A percentile compares a stretch with the other conserved stretches of the same genome.
Conservation (phyloP, 2,329 filamentous ascomycete species). For the Curvularia spicifera region DNA sequence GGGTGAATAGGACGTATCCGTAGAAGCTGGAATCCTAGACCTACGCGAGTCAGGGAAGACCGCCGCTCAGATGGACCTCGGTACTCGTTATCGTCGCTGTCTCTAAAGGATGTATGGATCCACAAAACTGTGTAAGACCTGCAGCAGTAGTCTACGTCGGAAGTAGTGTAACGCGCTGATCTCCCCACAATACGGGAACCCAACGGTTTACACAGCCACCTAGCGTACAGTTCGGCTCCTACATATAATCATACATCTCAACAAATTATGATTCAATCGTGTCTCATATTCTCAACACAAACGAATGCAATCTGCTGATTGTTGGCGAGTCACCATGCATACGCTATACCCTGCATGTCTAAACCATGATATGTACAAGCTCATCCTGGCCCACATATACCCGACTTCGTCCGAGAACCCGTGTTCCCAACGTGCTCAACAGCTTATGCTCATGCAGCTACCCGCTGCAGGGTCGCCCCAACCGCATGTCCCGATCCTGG, state of each 20-base stretch:
- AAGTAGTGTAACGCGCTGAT: neutral
- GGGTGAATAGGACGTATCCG: conserved; percentile 2
- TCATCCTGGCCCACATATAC: neutral
- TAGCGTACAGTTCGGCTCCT: neutral
- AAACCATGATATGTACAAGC: neutral
- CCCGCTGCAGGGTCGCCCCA: conserved; percentile 14
- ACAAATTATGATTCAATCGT: neutral
- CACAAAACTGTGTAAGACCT: neutral
- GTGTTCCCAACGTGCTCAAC: conserved; percentile 8
- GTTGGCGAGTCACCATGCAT: neutral
- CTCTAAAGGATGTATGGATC: neutral
- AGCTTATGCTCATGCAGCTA: conserved; percentile 13
- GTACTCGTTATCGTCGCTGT: neutral
- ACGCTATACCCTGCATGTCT: conserved; percentile 1
- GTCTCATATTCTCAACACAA: neutral
- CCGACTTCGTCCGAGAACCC: conserved; percentile 1
- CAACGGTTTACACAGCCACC: neutral
- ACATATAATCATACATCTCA: neutral
- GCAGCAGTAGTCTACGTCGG: neutral
- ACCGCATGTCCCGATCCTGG: conserved; percentile 6
- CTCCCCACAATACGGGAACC: neutral
- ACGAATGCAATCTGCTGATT: neutral
- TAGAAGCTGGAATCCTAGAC: neutral
- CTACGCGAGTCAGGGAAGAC: neutral
- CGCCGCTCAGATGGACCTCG: neutral